A percentile compares a stretch with the other conserved stretches of the same genome.
Evolutionary conservation across 305 asterid genomes (phyloP).

Genomic region (Lippia alba): DNA sequence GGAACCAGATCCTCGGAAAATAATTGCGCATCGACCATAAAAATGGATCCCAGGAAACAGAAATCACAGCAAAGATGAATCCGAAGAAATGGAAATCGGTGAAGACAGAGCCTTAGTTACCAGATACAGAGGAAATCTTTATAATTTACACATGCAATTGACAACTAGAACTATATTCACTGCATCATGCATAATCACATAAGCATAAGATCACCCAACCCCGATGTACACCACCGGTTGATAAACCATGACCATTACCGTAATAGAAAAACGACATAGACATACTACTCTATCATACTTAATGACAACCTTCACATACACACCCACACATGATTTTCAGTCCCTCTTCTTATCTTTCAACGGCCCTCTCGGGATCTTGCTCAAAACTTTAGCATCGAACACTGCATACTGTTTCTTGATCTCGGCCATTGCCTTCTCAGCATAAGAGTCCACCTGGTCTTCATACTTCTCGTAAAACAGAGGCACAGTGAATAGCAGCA

Average conservation of each 20-base stretch:
- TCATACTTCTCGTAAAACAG: constrained; percentile 78
- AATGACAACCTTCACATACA: background rate
- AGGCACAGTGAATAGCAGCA: constrained; percentile 69
- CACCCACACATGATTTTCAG: constrained; percentile 26
- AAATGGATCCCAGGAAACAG: background rate
- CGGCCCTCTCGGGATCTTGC: constrained; percentile 84
- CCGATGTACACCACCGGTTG: background rate
- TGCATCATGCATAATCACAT: constrained; percentile 1
- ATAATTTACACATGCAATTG: constrained; percentile 10
- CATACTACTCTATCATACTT: background rate
- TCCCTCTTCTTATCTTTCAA: constrained; percentile 55
- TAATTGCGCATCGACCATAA: too few species aligned
- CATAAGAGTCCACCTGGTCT: constrained; percentile 66
- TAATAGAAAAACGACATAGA: background rate
- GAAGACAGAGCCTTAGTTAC: background rate
- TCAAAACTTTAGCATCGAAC: constrained; percentile 69
- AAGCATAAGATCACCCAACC: constrained; percentile 12
- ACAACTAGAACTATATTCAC: background rate
- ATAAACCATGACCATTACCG: background rate
- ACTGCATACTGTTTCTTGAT: constrained; percentile 76
- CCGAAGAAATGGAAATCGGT: background rate
- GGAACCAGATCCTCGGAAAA: background rate
- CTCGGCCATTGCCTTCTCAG: constrained; percentile 69
- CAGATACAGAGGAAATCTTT: background rate
- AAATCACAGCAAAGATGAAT: background rate